Conservation (phyloP, 2,329 filamentous ascomycete genomes). For the Diaporthe australafricana region DNA sequence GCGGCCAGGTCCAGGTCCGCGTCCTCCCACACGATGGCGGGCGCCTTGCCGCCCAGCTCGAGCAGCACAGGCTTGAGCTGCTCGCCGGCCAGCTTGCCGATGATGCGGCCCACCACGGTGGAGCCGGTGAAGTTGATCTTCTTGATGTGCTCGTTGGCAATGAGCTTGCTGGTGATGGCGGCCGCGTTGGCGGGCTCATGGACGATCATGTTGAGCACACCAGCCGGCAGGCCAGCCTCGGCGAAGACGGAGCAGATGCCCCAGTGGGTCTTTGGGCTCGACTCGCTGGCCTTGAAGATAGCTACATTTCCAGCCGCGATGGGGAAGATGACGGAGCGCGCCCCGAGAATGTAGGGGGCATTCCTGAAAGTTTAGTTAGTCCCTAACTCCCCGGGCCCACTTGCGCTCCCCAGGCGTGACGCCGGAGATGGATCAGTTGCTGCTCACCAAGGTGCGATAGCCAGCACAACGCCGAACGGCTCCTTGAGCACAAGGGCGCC, state of each 20-base stretch:
- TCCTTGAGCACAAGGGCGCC: slow-evolving; percentile 77
- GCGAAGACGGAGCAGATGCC: slow-evolving; percentile 72
- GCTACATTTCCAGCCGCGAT: slow-evolving; percentile 83
- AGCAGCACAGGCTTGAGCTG: slow-evolving; percentile 83
- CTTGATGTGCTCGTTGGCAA: slow-evolving; percentile 74
- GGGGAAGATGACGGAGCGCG: slow-evolving; percentile 69
- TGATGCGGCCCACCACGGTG: slow-evolving; percentile 78
- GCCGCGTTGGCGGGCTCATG: slow-evolving; percentile 74
- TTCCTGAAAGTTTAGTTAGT: slow-evolving; percentile 57
- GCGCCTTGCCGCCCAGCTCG: slow-evolving; percentile 86
- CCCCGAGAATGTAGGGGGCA: slow-evolving; percentile 65
- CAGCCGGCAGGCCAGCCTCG: slow-evolving; percentile 81
- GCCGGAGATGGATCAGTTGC: slow-evolving; percentile 34
- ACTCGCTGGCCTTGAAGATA: slow-evolving; percentile 78
- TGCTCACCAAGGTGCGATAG: slow-evolving; percentile 82
- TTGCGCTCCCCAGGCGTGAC: not conserved
- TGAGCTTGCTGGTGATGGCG: slow-evolving; percentile 73
- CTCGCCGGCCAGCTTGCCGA: slow-evolving; percentile 76
- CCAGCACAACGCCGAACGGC: slow-evolving; percentile 82
- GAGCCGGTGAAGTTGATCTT: slow-evolving; percentile 92
- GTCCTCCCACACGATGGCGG: slow-evolving; percentile 82
- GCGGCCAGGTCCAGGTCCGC: slow-evolving; percentile 81
- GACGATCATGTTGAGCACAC: slow-evolving; percentile 80
- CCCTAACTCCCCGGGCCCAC: not conserved
- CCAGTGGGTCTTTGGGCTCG: slow-evolving; percentile 73